A percentile compares a stretch with the other conserved stretches of the same genome.
These are phyloP conservation scores for Botrytis hyacinthi DNA, from an alignment of 2,329 filamentous ascomycete genomes.

Conservation along the genomic window DNA sequence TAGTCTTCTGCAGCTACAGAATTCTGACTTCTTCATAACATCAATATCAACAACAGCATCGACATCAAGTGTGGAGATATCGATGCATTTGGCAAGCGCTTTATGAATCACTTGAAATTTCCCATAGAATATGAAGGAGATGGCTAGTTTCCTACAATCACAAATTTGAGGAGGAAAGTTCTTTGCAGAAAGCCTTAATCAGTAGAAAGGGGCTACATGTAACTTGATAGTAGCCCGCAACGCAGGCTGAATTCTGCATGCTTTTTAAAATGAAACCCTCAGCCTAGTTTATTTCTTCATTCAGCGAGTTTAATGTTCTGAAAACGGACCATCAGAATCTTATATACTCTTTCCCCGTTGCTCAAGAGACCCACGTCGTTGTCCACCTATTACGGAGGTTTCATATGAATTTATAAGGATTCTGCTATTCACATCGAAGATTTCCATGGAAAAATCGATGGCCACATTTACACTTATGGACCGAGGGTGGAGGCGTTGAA, in stretches of 20 bases:
- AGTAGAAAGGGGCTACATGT: background rate
- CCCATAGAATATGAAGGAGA: too few relatives aligned
- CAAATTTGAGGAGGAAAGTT: background rate
- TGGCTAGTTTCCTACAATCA: background rate
- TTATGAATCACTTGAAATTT: background rate
- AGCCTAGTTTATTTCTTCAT: background rate
- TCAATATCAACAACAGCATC: background rate
- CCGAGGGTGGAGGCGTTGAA: background rate
- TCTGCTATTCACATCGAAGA: background rate
- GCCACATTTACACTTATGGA: background rate
- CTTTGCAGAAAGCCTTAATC: background rate
- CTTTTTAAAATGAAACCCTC: rapidly evolving
- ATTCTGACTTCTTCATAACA: background rate
- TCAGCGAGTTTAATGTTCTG: background rate
- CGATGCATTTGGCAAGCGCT: background rate
- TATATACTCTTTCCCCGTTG: background rate
- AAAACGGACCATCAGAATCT: background rate
- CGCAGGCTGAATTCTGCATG: background rate
- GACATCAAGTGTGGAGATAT: background rate
- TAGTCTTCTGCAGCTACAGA: background rate
- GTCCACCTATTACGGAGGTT: background rate
- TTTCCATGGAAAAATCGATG: background rate
- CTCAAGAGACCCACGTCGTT: background rate
- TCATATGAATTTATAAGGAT: background rate
- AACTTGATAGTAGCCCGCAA: background rate